These are phyloP conservation scores for Phytophthora uliginosa DNA, from an alignment of 352 stramenopile genomes.

Conservation along the genomic window DNA sequence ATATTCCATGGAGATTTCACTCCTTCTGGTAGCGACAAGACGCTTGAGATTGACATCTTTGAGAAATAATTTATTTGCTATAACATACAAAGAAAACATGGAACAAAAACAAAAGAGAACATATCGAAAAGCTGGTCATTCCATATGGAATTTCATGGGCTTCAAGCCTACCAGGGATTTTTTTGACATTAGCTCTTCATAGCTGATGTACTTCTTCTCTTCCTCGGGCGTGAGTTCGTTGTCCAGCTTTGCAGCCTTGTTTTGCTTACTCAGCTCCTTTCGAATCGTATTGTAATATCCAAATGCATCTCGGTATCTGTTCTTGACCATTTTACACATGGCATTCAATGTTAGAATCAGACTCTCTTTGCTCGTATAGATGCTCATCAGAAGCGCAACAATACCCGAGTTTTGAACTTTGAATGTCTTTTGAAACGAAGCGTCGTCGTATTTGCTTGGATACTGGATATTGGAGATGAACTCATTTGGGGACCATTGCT, in stretches of 20 bases:
- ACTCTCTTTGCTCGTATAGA: too few species aligned
- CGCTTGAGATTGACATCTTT: background rate
- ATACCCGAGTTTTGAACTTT: too few species aligned
- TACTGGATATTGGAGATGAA: too few species aligned
- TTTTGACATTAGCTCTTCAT: constrained; percentile 14
- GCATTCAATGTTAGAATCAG: background rate
- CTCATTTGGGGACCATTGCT: too few species aligned
- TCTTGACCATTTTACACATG: too few species aligned
- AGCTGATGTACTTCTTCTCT: constrained; percentile 13
- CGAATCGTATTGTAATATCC: constrained; percentile 7
- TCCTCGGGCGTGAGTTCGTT: constrained; percentile 10
- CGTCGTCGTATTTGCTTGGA: too few species aligned
- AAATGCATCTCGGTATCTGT: background rate
- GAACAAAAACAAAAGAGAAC: background rate
- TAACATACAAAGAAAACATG: background rate
- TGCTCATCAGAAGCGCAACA: too few species aligned
- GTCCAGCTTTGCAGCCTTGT: constrained; percentile 4
- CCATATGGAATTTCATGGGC: background rate
- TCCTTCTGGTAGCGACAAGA: background rate
- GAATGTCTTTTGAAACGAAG: too few species aligned
- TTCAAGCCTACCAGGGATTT: too few species aligned
- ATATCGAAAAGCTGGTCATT: background rate
- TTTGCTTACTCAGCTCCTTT: constrained; percentile 9
- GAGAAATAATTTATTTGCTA: background rate
- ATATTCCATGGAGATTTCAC: background rate